Evolutionary conservation across 1,284 basidiomycete species (phyloP).

Genomic region (Ceratobasidium sp.): DNA sequence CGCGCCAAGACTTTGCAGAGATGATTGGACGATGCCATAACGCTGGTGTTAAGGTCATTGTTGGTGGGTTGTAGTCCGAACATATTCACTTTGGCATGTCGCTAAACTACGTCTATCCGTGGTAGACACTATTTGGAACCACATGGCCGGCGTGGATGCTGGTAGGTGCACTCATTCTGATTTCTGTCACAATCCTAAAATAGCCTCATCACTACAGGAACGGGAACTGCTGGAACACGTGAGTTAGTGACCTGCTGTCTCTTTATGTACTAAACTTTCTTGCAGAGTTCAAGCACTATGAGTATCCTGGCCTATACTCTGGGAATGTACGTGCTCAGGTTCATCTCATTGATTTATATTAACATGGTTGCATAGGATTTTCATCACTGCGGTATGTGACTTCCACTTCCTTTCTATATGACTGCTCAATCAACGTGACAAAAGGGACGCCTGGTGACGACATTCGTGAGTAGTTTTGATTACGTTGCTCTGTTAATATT

Average conservation of each 20-base stretch:
- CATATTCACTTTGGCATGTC: neutral
- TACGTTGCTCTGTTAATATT: neutral
- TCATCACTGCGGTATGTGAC: constrained; percentile 70
- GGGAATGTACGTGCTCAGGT: constrained; percentile 18
- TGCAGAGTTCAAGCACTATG: constrained; percentile 68
- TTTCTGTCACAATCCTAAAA: neutral
- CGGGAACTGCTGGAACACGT: constrained; percentile 39
- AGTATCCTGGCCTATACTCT: constrained; percentile 42
- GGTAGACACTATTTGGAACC: constrained; percentile 74
- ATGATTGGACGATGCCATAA: constrained; percentile 52
- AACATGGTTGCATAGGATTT: constrained; percentile 63
- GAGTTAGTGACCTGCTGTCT: neutral
- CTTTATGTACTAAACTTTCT: constrained; percentile 50
- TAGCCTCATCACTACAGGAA: neutral
- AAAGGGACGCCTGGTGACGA: constrained; percentile 59
- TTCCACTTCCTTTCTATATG: too few relatives aligned
- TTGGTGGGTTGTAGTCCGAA: constrained; percentile 14
- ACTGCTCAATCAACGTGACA: neutral
- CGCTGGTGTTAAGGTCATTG: constrained; percentile 51
- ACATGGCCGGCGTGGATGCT: constrained; percentile 67
- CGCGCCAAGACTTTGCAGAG: constrained; percentile 48
- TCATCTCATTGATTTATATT: neutral
- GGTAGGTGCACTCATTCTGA: constrained; percentile 1
- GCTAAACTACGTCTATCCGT: too few relatives aligned
- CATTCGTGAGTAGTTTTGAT: constrained; percentile 57